A percentile compares a stretch with the other conserved stretches of the same genome.
These are phyloP conservation scores for Colletotrichum sp. DNA, from an alignment of 2,329 filamentous ascomycete genomes.

Conservation along the genomic window DNA sequence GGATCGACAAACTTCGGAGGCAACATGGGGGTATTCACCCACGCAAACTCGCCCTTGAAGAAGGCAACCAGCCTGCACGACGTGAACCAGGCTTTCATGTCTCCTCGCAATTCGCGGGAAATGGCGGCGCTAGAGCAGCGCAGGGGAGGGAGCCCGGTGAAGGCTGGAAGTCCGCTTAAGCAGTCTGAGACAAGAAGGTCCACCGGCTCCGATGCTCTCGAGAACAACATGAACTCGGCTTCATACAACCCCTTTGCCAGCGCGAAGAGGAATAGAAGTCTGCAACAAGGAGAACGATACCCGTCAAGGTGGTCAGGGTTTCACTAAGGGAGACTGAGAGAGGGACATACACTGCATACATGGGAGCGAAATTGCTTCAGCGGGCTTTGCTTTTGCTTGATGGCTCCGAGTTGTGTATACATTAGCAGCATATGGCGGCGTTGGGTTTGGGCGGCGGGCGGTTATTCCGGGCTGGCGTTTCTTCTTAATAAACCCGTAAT, in stretches of 20 bases:
- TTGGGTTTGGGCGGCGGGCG: background rate
- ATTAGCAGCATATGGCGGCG: slow-evolving; percentile 15
- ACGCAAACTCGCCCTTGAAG: slow-evolving; percentile 82
- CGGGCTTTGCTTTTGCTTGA: background rate
- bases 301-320: slow-evolving; percentile 30
- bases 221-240: slow-evolving; percentile 13
- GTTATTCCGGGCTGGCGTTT: background rate
- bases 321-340: slow-evolving; percentile 5
- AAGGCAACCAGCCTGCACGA: slow-evolving; percentile 73
- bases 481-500: background rate
- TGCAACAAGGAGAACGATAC: slow-evolving; percentile 43
- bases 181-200: slow-evolving; percentile 31
- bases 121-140: slow-evolving; percentile 64
- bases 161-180: slow-evolving; percentile 45
- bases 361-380: background rate
- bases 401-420: background rate
- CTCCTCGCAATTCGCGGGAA: slow-evolving; percentile 65
- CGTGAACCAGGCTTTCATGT: slow-evolving; percentile 47
- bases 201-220: slow-evolving; percentile 22
- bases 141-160: slow-evolving; percentile 45
- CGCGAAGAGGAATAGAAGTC: slow-evolving; percentile 37
- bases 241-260: slow-evolving; percentile 43
- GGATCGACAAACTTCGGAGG: slow-evolving; percentile 60
- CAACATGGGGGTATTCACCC: slow-evolving; percentile 79
- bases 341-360: background rate